Evolutionary conservation across 305 asterid species (phyloP).

Genomic region (Solanum hybrid): DNA sequence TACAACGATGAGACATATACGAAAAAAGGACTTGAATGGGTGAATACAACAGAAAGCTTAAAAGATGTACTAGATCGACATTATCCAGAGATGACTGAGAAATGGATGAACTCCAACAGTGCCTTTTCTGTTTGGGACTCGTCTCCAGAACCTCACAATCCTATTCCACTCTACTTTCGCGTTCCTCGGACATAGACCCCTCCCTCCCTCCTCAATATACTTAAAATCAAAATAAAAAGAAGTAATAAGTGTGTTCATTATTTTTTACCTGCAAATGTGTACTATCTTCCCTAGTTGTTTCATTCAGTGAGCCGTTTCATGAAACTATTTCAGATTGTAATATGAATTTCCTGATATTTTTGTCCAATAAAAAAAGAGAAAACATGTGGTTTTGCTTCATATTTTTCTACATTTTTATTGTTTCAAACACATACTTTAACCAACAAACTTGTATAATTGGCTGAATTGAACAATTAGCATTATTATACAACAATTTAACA

Average conservation of each 20-base stretch:
- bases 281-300: not conserved
- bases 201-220: too few species aligned
- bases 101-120: constrained; percentile 52
- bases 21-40: constrained; percentile 52
- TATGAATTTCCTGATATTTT: not conserved
- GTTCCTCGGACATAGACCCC: constrained; percentile 17
- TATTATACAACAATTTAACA: too few species aligned
- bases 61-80: constrained; percentile 52
- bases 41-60: constrained; percentile 45
- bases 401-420: not conserved
- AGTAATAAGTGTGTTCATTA: not conserved
- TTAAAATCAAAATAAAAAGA: not conserved
- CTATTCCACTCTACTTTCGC: constrained; percentile 41
- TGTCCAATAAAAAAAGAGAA: not conserved
- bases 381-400: not conserved
- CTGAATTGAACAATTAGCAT: not conserved
- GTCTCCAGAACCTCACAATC: constrained; percentile 28
- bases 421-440: not conserved
- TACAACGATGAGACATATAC: constrained; percentile 49
- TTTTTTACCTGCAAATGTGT: not conserved
- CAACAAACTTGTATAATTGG: not conserved
- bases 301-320: not conserved
- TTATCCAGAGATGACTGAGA: constrained; percentile 39
- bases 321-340: not conserved
- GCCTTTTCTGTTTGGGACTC: constrained; percentile 64